phyloP scores from a whole-genome alignment of 768 basidiomycete species.

The Tephrocybe rancida region DNA sequence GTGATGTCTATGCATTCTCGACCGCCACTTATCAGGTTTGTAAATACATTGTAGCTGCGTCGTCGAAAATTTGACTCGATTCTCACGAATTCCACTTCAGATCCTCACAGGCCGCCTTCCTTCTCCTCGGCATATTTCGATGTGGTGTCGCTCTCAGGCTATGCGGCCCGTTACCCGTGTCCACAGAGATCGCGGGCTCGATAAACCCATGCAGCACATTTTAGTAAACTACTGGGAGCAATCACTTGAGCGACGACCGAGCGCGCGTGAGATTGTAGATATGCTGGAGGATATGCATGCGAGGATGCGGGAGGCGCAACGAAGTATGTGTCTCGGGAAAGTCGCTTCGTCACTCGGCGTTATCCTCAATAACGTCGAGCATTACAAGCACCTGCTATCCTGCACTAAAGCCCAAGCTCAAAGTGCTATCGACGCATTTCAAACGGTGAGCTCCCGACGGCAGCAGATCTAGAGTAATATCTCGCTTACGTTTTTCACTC shows the following conservation, averaged over 20 bases:
- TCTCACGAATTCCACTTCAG: neutral
- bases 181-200: neutral
- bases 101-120: conserved; percentile 7
- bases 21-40: conserved; percentile 10
- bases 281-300: neutral
- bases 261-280: too few species aligned
- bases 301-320: too few species aligned
- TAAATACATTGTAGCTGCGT: too few species aligned
- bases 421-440: neutral
- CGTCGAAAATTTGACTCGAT: neutral
- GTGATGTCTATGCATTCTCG: conserved; percentile 16
- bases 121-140: neutral
- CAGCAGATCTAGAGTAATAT: too few species aligned
- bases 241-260: too few species aligned
- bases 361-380: neutral
- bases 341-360: neutral
- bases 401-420: neutral
- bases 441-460: neutral
- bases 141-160: neutral
- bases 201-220: too few species aligned
- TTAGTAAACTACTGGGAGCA: too few species aligned
- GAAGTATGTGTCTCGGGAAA: neutral
- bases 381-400: conserved; percentile 1
- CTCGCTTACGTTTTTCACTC: too few species aligned
- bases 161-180: neutral